Conservation (phyloP, 345 rosid species). For the Eucalyptus polyanthemos region DNA sequence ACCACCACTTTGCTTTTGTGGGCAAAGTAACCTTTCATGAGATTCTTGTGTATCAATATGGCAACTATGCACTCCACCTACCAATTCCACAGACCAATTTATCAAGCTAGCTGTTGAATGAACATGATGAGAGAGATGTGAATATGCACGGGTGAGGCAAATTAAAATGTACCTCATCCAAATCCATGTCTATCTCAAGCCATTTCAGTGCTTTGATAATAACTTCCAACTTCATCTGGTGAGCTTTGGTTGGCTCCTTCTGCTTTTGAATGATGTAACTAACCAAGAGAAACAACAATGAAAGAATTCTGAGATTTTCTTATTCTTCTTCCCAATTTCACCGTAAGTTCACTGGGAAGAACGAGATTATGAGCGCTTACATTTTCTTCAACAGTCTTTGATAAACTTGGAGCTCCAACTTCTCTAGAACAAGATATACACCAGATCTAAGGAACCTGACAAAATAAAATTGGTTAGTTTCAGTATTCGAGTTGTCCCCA, state of each 20-base stretch:
- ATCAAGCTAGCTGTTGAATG: background rate
- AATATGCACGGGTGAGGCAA: background rate
- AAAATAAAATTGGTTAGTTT: background rate
- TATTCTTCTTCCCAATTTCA: background rate
- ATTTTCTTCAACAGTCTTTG: constrained; percentile 91
- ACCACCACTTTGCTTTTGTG: constrained; percentile 96
- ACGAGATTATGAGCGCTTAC: constrained; percentile 16
- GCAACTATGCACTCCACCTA: constrained; percentile 94
- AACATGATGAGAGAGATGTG: background rate
- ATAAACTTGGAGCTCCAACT: constrained; percentile 96
- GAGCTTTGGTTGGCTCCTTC: constrained; percentile 86
- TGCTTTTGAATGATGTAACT: constrained; percentile 79
- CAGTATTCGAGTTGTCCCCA: background rate
- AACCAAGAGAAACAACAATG: background rate
- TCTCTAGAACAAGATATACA: constrained; percentile 90
- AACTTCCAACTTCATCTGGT: constrained; percentile 89
- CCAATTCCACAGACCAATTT: background rate
- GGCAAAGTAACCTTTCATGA: constrained; percentile 80
- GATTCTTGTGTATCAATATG: constrained; percentile 79
- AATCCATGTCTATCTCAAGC: constrained; percentile 92
- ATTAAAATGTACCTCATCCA: constrained; percentile 58
- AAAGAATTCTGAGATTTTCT: background rate
- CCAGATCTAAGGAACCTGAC: constrained; percentile 87
- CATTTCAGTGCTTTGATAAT: constrained; percentile 80
- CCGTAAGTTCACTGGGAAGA: background rate